These are phyloP conservation scores for Cryphonectria radicalis DNA, from an alignment of 2,329 filamentous ascomycete genomes.

Conservation along the genomic window DNA sequence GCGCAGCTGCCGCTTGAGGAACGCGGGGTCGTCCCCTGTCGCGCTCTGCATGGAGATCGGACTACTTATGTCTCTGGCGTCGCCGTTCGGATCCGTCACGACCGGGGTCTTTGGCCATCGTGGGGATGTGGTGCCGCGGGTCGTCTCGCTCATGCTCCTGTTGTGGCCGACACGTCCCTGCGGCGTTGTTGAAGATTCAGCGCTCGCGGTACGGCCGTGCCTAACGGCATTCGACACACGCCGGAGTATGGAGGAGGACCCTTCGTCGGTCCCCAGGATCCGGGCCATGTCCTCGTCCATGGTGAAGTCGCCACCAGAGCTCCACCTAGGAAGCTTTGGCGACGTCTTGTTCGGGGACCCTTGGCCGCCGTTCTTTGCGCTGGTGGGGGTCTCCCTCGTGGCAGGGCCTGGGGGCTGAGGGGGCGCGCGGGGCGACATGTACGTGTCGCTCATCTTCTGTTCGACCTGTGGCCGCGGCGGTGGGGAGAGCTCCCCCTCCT, in stretches of 20 bases:
- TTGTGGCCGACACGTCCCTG: slow-evolving; percentile 53
- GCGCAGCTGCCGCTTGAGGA: slow-evolving; percentile 75
- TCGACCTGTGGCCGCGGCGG: slow-evolving; percentile 41
- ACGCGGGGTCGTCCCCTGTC: slow-evolving; percentile 63
- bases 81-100: slow-evolving; percentile 54
- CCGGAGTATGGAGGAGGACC: slow-evolving; percentile 78
- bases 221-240: slow-evolving; percentile 92
- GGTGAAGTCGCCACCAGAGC: slow-evolving; percentile 82
- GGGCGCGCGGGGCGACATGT: slow-evolving; percentile 62
- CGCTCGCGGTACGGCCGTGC: slow-evolving; percentile 87
- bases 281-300: slow-evolving; percentile 96
- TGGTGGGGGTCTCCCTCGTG: slow-evolving; percentile 53
- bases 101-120: slow-evolving; percentile 73
- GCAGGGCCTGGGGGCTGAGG: slow-evolving; percentile 51
- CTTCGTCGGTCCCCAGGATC: slow-evolving; percentile 79
- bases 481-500: slow-evolving; percentile 34
- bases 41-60: slow-evolving; percentile 66
- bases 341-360: slow-evolving; percentile 56
- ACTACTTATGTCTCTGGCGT: slow-evolving; percentile 69
- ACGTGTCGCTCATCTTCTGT: slow-evolving; percentile 54
- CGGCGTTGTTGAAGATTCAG: slow-evolving; percentile 58
- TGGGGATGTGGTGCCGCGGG: slow-evolving; percentile 64
- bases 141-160: slow-evolving; percentile 70
- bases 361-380: slow-evolving; percentile 41
- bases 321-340: slow-evolving; percentile 74